Percentiles rank a stretch among this genome's conserved stretches.
Conservation (phyloP, 306 rosid genomes). For the Senna tora region DNA sequence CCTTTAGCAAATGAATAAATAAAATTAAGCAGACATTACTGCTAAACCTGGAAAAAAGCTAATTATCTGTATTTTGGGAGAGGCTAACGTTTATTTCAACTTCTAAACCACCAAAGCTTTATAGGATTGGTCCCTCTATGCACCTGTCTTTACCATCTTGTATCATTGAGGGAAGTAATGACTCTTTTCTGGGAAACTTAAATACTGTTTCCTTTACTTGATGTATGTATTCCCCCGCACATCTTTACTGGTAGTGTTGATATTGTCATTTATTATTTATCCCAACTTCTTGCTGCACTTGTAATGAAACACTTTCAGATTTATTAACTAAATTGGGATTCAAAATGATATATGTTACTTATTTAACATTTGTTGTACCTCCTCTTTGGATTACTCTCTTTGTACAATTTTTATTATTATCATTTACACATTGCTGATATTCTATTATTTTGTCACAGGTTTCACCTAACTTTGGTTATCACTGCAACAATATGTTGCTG, state of each 20-base stretch:
- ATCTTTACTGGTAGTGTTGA: not conserved
- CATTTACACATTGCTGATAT: constrained; percentile 29
- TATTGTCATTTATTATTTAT: not conserved
- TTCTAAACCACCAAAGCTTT: not conserved
- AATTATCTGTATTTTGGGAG: constrained; percentile 1
- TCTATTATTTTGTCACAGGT: constrained; percentile 49
- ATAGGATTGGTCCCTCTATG: not conserved
- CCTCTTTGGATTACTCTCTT: not conserved
- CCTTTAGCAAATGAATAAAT: not conserved
- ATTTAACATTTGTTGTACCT: not conserved
- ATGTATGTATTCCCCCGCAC: constrained; percentile 3
- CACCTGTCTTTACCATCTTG: not conserved
- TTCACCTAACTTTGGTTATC: constrained; percentile 80
- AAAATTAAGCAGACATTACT: not conserved
- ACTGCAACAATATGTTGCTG: constrained; percentile 91
- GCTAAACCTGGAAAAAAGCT: constrained; percentile 4
- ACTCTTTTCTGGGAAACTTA: not conserved
- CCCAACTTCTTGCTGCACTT: constrained; percentile 26
- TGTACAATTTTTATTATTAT: constrained; percentile 21
- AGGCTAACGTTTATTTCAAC: not conserved
- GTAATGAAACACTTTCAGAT: constrained; percentile 12
- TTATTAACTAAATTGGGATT: constrained; percentile 5
- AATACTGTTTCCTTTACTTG: not conserved
- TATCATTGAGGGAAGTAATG: not conserved
- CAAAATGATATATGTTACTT: not conserved